phyloP scores from a whole-genome alignment of 2,329 filamentous ascomycete species.

The Tolypocladium ophioglossoides region DNA sequence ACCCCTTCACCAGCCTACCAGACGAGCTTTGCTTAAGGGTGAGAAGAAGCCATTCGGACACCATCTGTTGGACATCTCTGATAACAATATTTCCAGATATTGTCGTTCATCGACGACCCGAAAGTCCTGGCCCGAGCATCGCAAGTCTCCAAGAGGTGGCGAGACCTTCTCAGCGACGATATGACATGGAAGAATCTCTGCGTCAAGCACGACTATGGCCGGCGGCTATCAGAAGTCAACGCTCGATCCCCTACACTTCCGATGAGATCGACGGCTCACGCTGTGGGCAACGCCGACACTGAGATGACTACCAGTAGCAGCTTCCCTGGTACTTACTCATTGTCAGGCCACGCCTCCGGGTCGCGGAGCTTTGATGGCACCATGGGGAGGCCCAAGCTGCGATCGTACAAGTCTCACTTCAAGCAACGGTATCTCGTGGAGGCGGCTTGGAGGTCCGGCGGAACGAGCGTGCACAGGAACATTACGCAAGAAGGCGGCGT shows the following conservation, averaged over 20 bases:
- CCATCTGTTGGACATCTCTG: neutral
- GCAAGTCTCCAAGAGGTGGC: slow-evolving; percentile 92
- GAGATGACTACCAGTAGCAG: slow-evolving; percentile 27
- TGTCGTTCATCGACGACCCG: slow-evolving; percentile 95
- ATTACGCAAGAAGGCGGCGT: slow-evolving; percentile 96
- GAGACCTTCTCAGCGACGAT: slow-evolving; percentile 87
- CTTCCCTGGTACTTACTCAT: slow-evolving; percentile 33
- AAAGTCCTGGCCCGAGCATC: slow-evolving; percentile 87
- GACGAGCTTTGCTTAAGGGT: slow-evolving; percentile 88
- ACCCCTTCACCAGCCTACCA: slow-evolving; percentile 84
- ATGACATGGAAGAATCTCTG: slow-evolving; percentile 98
- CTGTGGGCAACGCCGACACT: slow-evolving; percentile 22
- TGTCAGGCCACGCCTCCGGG: slow-evolving; percentile 22
- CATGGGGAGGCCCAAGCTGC: slow-evolving; percentile 48
- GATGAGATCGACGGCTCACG: slow-evolving; percentile 17
- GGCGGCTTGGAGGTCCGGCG: slow-evolving; percentile 89
- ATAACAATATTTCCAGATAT: slow-evolving; percentile 46
- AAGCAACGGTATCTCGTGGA: slow-evolving; percentile 97
- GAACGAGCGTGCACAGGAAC: slow-evolving; percentile 70
- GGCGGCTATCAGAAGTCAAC: slow-evolving; percentile 42
- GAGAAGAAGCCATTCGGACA: slow-evolving; percentile 22
- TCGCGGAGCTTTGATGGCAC: slow-evolving; percentile 47
- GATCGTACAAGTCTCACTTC: slow-evolving; percentile 92
- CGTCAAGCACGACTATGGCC: slow-evolving; percentile 83
- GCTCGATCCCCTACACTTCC: slow-evolving; percentile 19